phyloP scores from a whole-genome alignment of 345 rosid genomes.

The Citrus mangshanensis region DNA sequence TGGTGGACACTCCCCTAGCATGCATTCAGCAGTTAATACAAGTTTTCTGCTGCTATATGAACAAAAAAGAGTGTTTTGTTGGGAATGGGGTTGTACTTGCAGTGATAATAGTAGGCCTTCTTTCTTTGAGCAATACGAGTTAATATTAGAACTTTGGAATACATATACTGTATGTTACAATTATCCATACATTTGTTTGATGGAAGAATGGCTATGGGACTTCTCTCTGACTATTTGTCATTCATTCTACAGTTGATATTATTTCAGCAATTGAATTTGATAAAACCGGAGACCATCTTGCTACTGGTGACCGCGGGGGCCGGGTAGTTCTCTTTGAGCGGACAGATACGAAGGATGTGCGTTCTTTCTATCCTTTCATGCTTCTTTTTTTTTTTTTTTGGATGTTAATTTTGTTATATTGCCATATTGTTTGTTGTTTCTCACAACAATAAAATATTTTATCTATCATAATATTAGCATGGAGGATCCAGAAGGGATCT shows the following conservation, averaged over 20 bases:
- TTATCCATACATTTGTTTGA: neutral
- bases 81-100: neutral
- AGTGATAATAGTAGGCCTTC: constrained; percentile 10
- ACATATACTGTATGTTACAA: neutral
- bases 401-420: neutral
- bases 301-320: constrained; percentile 99
- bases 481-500: constrained; percentile 76
- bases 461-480: constrained; percentile 42
- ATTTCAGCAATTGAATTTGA: constrained; percentile 99
- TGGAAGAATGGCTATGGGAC: constrained; percentile 5
- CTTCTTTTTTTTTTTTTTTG: neutral
- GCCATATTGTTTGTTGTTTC: neutral
- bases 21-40: neutral
- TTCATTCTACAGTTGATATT: constrained; percentile 78
- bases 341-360: constrained; percentile 74
- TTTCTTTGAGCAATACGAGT: neutral
- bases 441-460: neutral
- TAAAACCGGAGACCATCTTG: constrained; percentile 94
- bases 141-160: neutral
- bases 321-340: constrained; percentile 99
- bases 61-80: neutral
- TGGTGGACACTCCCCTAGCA: neutral
- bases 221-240: constrained; percentile 11
- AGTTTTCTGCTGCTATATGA: neutral
- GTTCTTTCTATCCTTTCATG: constrained; percentile 24